These are phyloP conservation scores for Tolypocladium pustulatum DNA, from an alignment of 2,329 filamentous ascomycete genomes.

Conservation along the genomic window DNA sequence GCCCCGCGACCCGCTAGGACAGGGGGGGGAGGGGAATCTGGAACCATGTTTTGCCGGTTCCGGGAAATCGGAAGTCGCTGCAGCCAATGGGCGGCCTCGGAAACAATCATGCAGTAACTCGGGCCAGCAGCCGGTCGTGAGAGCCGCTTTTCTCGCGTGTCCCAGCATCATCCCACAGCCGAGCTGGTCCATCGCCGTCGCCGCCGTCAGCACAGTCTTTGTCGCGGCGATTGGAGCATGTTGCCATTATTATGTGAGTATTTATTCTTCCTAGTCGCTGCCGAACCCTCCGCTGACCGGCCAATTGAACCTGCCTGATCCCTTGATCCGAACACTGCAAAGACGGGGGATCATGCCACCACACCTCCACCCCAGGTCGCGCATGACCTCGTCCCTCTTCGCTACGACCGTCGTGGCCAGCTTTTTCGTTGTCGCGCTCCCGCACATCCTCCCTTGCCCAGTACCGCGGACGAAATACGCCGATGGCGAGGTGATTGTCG, in stretches of 20 bases:
- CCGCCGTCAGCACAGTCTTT: not conserved
- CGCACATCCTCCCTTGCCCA: constrained; percentile 85
- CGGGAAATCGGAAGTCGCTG: not conserved
- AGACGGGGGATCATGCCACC: constrained; percentile 53
- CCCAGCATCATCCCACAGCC: not conserved
- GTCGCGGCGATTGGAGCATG: constrained; percentile 7
- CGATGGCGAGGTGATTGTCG: constrained; percentile 49
- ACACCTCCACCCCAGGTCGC: constrained; percentile 85
- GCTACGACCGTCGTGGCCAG: constrained; percentile 82
- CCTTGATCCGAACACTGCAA: not conserved
- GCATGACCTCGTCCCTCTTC: constrained; percentile 89
- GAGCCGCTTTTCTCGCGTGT: constrained; percentile 3
- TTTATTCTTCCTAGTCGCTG: not conserved
- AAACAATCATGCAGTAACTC: constrained; percentile 5
- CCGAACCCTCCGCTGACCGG: not conserved
- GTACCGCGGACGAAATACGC: constrained; percentile 66
- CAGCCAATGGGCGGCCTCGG: constrained; percentile 8
- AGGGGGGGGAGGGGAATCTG: not conserved
- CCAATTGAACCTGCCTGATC: constrained; percentile 1
- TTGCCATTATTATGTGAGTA: constrained; percentile 9
- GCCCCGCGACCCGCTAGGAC: not conserved
- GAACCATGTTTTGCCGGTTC: constrained; percentile 8
- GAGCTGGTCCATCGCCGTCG: not conserved
- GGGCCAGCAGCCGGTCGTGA: not conserved
- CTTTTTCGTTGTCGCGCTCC: constrained; percentile 84